These are phyloP conservation scores for Anthracocystis setariae DNA, from an alignment of 1,284 basidiomycete species.

Conservation along the genomic window DNA sequence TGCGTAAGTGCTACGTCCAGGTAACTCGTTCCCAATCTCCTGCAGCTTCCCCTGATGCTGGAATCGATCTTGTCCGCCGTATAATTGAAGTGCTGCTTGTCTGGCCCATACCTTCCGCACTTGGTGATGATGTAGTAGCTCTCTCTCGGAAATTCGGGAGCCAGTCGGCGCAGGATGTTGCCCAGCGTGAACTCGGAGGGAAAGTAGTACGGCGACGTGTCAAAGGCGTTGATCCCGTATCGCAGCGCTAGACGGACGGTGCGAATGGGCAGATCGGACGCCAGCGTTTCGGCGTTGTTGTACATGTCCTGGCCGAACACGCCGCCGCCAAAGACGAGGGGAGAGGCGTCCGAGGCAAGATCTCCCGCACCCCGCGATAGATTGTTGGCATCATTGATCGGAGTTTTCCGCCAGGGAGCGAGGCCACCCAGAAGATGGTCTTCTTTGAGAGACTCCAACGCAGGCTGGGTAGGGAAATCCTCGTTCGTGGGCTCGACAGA, in stretches of 20 bases:
- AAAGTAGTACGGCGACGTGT: slow-evolving; percentile 84
- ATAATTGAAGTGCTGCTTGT: slow-evolving; percentile 79
- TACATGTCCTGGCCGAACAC: slow-evolving; percentile 64
- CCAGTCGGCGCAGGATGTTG: slow-evolving; percentile 68
- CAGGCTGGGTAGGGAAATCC: slow-evolving; percentile 40
- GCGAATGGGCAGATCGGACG: slow-evolving; percentile 48
- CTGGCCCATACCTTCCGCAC: slow-evolving; percentile 83
- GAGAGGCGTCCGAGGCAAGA: slow-evolving; percentile 40
- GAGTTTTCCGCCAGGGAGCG: slow-evolving; percentile 31
- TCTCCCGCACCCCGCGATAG: slow-evolving; percentile 16
- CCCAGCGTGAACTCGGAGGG: slow-evolving; percentile 90
- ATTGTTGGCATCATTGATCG: slow-evolving; percentile 24
- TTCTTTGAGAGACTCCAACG: slow-evolving; percentile 24
- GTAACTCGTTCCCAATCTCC: slow-evolving; percentile 77
- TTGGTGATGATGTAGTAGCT: slow-evolving; percentile 77
- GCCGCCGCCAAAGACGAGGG: slow-evolving; percentile 62
- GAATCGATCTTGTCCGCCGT: slow-evolving; percentile 76
- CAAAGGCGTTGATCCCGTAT: slow-evolving; percentile 89
- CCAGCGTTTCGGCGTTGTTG: slow-evolving; percentile 47
- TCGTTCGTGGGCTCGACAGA: slow-evolving; percentile 36
- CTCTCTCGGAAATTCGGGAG: slow-evolving; percentile 65
- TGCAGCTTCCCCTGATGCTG: slow-evolving; percentile 78
- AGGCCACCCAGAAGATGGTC: slow-evolving; percentile 38
- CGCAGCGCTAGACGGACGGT: slow-evolving; percentile 74
- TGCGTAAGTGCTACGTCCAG: slow-evolving; percentile 75